A percentile compares a stretch with the other conserved stretches of the same genome.
phyloP scores from a whole-genome alignment of 2,329 filamentous ascomycete genomes.

The Stemphylium lycopersici region DNA sequence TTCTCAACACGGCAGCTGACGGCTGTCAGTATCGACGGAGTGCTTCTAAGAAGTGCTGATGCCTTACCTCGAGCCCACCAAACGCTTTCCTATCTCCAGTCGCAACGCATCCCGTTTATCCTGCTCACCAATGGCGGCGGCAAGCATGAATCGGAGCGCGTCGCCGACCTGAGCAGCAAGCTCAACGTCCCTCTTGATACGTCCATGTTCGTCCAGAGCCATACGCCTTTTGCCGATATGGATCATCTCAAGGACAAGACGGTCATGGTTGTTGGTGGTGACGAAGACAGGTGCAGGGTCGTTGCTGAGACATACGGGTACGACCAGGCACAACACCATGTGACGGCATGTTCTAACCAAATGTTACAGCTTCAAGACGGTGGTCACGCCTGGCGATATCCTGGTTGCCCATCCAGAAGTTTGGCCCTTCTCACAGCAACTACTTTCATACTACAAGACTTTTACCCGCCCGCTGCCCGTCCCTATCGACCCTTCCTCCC shows the following conservation, averaged over 20 bases:
- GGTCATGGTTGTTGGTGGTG: slow-evolving; percentile 57
- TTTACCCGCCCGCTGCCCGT: slow-evolving; percentile 64
- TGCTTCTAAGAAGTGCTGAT: slow-evolving; percentile 82
- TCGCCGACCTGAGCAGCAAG: slow-evolving; percentile 70
- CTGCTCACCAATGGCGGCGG: slow-evolving; percentile 96
- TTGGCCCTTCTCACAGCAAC: slow-evolving; percentile 80
- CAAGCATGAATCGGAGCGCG: slow-evolving; percentile 76
- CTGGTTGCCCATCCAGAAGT: slow-evolving; percentile 73
- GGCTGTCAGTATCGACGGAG: slow-evolving; percentile 79
- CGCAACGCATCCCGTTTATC: slow-evolving; percentile 84
- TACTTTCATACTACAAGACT: slow-evolving; percentile 65
- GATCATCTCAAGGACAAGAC: slow-evolving; percentile 63
- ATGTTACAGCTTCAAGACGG: slow-evolving; percentile 60
- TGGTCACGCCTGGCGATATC: slow-evolving; percentile 86
- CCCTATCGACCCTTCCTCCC: slow-evolving; percentile 56
- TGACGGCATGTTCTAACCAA: slow-evolving; percentile 3
- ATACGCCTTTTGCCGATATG: slow-evolving; percentile 81
- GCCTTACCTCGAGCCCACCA: slow-evolving; percentile 79
- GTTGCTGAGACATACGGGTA: slow-evolving; percentile 69
- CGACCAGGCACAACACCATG: not conserved
- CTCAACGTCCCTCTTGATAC: slow-evolving; percentile 69
- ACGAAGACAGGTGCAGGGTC: slow-evolving; percentile 63
- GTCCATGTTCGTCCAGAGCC: slow-evolving; percentile 82
- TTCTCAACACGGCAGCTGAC: slow-evolving; percentile 27
- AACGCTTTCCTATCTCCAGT: slow-evolving; percentile 74